Evolutionary conservation across 495 filamentous ascomycete species (phyloP), one percentile per base, ranked within the genome.

Genomic region (Cudoniella acicularis): DNA sequence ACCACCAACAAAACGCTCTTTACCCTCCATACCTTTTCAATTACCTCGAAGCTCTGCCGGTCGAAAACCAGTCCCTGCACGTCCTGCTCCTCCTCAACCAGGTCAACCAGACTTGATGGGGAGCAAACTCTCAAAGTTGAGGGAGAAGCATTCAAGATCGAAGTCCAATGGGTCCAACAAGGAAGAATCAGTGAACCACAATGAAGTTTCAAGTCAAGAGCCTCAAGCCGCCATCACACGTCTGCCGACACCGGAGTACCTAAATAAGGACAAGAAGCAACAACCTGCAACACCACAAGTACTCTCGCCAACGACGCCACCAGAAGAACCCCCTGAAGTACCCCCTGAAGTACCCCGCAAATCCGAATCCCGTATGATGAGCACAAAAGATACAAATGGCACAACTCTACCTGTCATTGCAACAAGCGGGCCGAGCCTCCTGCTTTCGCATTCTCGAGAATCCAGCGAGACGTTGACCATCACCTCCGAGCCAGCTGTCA

Each of bases 61-160:
- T 45, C 60, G 60, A 22, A 65, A 63, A 42, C 66, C 60, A 11
- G 24, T 65, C 13, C 60, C 62, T 10, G 53, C 42, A 41, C 62
- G 62, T 13, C 56, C 56, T 27, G 61, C 64, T 27, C 66, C 62
- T 23, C 54, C 60, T 30, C 59, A 61, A 49, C 59, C 65, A n/a
- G n/a, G n/a, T 43, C 52, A 59, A 18, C 52, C 54, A 17, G 24
- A 52, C 16, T 41, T 18, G 41, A 68, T 65, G 62, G 66, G 66
- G 27, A 59, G 54, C 20, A 61, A 61, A 54, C 21, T 64, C 26
- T 50, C 62, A 20, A 68, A 68, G 49, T 42, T 65, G 26, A 64
- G 43, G 53, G 56, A 53, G 8, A 65, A 60, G 56, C 27, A 17
- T n/a, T 53, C 20, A 20, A 30, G 24, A 27, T 36, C 6, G 10